Conservation (phyloP, 2,329 filamentous ascomycete genomes). For the Fusarium virguliforme region DNA sequence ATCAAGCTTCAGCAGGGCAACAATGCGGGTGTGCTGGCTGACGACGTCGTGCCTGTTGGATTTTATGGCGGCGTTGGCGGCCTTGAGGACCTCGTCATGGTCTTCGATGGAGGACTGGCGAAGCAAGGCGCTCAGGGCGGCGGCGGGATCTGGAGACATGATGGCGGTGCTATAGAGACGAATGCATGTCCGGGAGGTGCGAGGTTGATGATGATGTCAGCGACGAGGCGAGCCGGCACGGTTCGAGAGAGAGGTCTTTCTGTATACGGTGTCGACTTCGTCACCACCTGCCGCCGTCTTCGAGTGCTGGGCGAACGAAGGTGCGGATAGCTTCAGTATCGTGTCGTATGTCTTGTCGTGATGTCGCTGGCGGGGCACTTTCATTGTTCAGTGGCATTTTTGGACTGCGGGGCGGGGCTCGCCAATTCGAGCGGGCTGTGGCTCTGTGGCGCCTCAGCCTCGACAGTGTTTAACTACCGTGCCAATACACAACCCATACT, state of each 20-base stretch:
- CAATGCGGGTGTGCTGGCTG: conserved; percentile 78
- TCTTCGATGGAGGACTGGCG: conserved; percentile 74
- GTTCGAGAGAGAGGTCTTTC: neutral
- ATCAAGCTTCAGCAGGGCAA: conserved; percentile 86
- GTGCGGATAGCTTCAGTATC: conserved; percentile 21
- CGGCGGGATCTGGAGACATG: conserved; percentile 65
- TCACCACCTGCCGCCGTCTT: conserved; percentile 22
- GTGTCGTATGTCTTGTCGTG: conserved; percentile 45
- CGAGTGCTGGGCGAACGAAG: conserved; percentile 19
- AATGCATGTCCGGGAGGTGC: conserved; percentile 47
- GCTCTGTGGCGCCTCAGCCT: conserved; percentile 33
- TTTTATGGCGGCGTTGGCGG: conserved; percentile 74
- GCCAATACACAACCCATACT: neutral
- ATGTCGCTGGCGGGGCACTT: conserved; percentile 49
- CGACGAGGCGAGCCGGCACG: neutral
- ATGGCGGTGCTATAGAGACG: conserved; percentile 41
- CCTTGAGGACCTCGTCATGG: conserved; percentile 80
- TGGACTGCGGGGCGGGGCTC: conserved; percentile 53
- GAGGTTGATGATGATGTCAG: conserved; percentile 14
- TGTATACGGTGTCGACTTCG: conserved; percentile 8
- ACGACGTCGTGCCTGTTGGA: conserved; percentile 71
- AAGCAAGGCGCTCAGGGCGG: conserved; percentile 69
- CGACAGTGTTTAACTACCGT: conserved; percentile 34
- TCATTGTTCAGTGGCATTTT: conserved; percentile 45
- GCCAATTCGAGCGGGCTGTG: conserved; percentile 40